Percentiles rank a stretch among this genome's conserved stretches.
Conservation (phyloP, 768 basidiomycete species). For the Tylopilus felleus region DNA sequence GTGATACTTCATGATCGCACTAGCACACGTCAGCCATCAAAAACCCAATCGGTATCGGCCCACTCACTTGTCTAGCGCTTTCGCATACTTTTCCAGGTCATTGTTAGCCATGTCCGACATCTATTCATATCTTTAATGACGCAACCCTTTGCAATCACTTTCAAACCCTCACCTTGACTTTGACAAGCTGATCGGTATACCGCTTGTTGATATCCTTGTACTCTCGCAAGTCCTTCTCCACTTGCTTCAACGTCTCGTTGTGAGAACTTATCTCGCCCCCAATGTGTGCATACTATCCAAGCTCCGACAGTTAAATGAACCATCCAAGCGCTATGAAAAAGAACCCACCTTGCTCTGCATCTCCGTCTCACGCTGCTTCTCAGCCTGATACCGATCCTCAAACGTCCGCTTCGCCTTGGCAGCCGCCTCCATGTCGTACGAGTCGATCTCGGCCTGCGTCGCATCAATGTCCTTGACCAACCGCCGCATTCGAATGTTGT, state of each 20-base stretch:
- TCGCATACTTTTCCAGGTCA: constrained; percentile 96
- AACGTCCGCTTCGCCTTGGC: constrained; percentile 82
- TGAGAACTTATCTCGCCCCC: constrained; percentile 80
- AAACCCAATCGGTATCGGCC: not conserved
- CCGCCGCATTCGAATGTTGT: constrained; percentile 78
- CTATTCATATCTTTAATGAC: constrained; percentile 37
- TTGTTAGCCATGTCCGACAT: constrained; percentile 97
- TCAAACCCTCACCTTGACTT: constrained; percentile 72
- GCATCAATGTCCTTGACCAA: constrained; percentile 62
- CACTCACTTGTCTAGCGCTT: constrained; percentile 90
- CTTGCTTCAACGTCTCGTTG: constrained; percentile 59
- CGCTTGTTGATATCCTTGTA: constrained; percentile 83
- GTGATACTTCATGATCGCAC: constrained; percentile 99
- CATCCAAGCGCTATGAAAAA: constrained; percentile 3
- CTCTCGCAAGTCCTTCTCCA: constrained; percentile 72
- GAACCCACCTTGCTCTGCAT: constrained; percentile 59
- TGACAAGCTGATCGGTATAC: constrained; percentile 88
- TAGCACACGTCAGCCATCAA: constrained; percentile 35
- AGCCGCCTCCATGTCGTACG: constrained; percentile 80
- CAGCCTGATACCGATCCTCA: constrained; percentile 70
- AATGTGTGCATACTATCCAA: constrained; percentile 70
- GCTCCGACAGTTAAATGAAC: constrained; percentile 2
- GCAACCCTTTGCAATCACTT: not conserved
- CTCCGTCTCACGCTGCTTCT: constrained; percentile 69
- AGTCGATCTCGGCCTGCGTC: constrained; percentile 68